These are phyloP conservation scores for Arthroderma sp. DNA, from an alignment of 2,329 filamentous ascomycete species.

Conservation along the genomic window DNA sequence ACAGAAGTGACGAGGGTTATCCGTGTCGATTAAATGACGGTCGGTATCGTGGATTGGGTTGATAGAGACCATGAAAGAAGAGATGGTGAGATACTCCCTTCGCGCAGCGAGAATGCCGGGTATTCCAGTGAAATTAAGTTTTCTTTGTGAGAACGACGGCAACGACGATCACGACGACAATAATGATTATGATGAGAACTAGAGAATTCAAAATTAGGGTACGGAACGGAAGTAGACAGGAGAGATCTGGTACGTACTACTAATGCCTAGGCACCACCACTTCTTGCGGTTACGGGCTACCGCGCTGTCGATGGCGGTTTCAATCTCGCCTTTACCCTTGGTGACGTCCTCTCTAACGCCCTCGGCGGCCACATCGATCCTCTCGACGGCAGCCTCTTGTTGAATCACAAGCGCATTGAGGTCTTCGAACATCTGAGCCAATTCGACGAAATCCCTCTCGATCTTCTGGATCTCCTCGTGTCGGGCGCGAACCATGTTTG, in stretches of 20 bases:
- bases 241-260: slow-evolving; percentile 34
- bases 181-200: slow-evolving; percentile 43
- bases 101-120: no score
- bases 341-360: slow-evolving; percentile 73
- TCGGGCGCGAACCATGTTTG: slow-evolving; percentile 67
- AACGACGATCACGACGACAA: slow-evolving; percentile 36
- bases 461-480: slow-evolving; percentile 86
- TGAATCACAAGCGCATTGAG: slow-evolving; percentile 75
- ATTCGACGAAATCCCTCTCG: slow-evolving; percentile 74
- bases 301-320: slow-evolving; percentile 68
- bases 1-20: no score
- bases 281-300: slow-evolving; percentile 78
- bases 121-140: not conserved
- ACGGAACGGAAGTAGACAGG: not conserved
- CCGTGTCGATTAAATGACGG: no score
- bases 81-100: no score
- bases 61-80: no score
- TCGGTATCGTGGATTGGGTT: no score
- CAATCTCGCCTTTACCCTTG: slow-evolving; percentile 74
- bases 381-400: slow-evolving; percentile 65
- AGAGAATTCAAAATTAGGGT: slow-evolving; percentile 3
- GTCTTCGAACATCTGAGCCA: slow-evolving; percentile 78
- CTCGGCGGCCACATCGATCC: slow-evolving; percentile 78
- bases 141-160: slow-evolving; percentile 32
- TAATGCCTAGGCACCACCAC: slow-evolving; percentile 83